phyloP scores from a whole-genome alignment of 2,329 filamentous ascomycete species.

The Venturia nashicola region DNA sequence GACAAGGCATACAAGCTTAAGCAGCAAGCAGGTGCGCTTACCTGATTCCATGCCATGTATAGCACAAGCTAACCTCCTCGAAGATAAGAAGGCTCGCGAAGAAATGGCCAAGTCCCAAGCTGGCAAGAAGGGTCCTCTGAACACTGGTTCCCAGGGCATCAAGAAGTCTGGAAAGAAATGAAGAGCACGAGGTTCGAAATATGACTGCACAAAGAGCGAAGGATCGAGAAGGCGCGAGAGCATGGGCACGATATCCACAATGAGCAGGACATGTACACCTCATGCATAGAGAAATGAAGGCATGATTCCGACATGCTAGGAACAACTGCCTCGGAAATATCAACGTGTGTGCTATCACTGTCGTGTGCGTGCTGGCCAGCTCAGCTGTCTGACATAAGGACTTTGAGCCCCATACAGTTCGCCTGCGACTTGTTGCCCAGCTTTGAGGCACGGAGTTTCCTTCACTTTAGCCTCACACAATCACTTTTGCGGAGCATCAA shows the following conservation, averaged over 20 bases:
- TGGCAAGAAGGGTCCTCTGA: conserved; percentile 84
- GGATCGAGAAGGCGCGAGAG: background rate
- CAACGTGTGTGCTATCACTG: background rate
- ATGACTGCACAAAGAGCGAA: background rate
- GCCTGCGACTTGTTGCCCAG: no score
- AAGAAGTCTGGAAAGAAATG: conserved; percentile 99
- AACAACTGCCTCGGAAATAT: background rate
- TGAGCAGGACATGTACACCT: background rate
- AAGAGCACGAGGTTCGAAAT: conserved; percentile 1
- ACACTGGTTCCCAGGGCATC: conserved; percentile 75
- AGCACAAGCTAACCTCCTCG: background rate
- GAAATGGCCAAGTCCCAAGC: conserved; percentile 70
- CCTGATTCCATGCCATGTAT: background rate
- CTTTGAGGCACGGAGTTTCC: no score
- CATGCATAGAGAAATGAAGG: background rate
- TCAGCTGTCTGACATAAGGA: background rate
- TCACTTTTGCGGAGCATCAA: no score
- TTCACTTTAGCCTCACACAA: no score
- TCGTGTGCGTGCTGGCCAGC: background rate
- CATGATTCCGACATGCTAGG: background rate
- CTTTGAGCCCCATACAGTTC: background rate
- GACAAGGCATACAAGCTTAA: conserved; percentile 73
- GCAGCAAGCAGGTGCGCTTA: conserved; percentile 63
- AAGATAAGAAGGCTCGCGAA: conserved; percentile 45
- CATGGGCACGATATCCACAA: background rate